Percentiles rank a stretch among this genome's conserved stretches.
These are phyloP conservation scores for Talaromyces proteolyticus DNA, from an alignment of 495 filamentous ascomycete genomes.

Conservation along the genomic window DNA sequence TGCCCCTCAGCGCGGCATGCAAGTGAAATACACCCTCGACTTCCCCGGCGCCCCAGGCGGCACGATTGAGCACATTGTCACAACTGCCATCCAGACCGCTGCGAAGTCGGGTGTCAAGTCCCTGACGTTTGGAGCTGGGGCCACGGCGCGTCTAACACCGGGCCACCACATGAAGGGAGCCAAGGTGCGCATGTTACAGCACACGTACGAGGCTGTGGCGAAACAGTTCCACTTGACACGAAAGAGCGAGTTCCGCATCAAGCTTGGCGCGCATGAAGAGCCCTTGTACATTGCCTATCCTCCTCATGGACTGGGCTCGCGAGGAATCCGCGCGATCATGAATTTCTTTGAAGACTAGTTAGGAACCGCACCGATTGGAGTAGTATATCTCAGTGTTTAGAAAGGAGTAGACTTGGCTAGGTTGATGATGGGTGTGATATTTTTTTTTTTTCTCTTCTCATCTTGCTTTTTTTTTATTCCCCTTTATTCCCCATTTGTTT, in stretches of 20 bases:
- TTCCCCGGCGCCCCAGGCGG: slow-evolving; percentile 75
- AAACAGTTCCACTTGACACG: slow-evolving; percentile 71
- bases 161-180: slow-evolving; percentile 71
- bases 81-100: slow-evolving; percentile 66
- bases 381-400: no score
- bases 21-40: slow-evolving; percentile 84
- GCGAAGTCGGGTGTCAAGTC: slow-evolving; percentile 54
- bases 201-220: slow-evolving; percentile 70
- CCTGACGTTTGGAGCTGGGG: slow-evolving; percentile 78
- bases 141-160: slow-evolving; percentile 57
- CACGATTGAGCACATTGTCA: slow-evolving; percentile 74
- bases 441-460: no score
- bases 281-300: slow-evolving; percentile 79
- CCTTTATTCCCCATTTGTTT: no score
- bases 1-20: slow-evolving; percentile 69
- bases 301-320: slow-evolving; percentile 69
- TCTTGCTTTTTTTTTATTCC: no score
- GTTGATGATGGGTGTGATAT: no score
- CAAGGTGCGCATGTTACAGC: slow-evolving; percentile 65
- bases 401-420: no score
- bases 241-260: slow-evolving; percentile 84
- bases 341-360: slow-evolving; percentile 77
- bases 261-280: slow-evolving; percentile 73
- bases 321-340: slow-evolving; percentile 68
- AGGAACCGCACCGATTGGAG: no score